phyloP scores from a whole-genome alignment of 1,284 basidiomycete genomes.

The Microbotryomycetes sp. region DNA sequence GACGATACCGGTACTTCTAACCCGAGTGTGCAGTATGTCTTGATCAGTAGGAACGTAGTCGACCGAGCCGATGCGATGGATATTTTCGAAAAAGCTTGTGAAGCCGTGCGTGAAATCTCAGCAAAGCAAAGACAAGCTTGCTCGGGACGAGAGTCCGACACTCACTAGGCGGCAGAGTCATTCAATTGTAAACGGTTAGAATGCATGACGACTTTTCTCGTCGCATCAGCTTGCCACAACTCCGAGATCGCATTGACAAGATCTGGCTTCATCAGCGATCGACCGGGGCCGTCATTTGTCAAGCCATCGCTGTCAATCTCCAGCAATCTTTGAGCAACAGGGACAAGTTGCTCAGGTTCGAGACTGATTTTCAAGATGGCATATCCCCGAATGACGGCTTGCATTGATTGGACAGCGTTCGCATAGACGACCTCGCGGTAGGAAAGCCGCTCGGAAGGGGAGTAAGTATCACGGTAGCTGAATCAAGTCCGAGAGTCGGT shows the following conservation, averaged over 20 bases:
- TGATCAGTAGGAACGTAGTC: neutral
- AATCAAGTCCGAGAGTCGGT: too few relatives aligned
- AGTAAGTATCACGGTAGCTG: constrained; percentile 67
- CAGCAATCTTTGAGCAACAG: neutral
- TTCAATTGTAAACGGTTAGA: constrained; percentile 17
- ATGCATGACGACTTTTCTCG: constrained; percentile 8
- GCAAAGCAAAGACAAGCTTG: neutral
- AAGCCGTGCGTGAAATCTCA: neutral
- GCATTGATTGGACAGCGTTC: constrained; percentile 54
- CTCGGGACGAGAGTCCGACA: neutral
- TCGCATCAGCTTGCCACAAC: neutral
- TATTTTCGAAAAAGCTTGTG: neutral
- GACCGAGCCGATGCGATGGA: neutral
- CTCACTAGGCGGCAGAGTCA: constrained; percentile 22
- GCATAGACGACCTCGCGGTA: constrained; percentile 97
- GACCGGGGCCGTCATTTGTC: neutral
- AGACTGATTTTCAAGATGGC: neutral
- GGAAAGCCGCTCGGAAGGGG: constrained; percentile 76
- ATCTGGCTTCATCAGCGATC: neutral
- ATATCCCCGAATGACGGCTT: constrained; percentile 6
- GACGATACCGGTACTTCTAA: constrained; percentile 15
- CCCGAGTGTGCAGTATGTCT: neutral
- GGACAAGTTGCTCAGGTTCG: neutral
- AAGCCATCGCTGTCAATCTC: neutral
- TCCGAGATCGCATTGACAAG: neutral